A percentile compares a stretch with the other conserved stretches of the same genome.
phyloP scores from a whole-genome alignment of 2,329 filamentous ascomycete genomes.

The Clarireedia homoeocarpa region DNA sequence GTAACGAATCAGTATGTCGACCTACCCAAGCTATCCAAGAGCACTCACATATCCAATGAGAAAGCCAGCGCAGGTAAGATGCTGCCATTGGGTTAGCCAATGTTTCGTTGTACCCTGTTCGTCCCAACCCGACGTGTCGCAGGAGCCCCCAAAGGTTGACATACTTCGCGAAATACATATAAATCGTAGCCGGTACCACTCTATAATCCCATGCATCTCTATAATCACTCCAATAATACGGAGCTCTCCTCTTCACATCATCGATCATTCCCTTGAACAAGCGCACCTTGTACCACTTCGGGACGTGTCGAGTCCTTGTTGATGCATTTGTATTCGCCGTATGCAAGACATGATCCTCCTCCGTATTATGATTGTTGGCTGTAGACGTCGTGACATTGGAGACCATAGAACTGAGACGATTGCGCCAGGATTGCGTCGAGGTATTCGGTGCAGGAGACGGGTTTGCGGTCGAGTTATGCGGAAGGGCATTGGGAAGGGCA shows the following conservation, averaged over 20 bases:
- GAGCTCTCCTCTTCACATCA: slow-evolving; percentile 65
- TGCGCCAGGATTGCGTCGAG: slow-evolving; percentile 1
- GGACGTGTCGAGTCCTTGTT: slow-evolving; percentile 14
- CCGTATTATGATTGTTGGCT: neutral
- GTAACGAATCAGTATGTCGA: neutral
- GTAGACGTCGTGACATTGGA: neutral
- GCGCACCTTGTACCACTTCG: slow-evolving; percentile 64
- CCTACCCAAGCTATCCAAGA: neutral
- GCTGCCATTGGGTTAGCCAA: slow-evolving; percentile 36
- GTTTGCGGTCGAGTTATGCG: slow-evolving; percentile 6
- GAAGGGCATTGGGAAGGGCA: slow-evolving; percentile 18
- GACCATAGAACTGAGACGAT: slow-evolving; percentile 1
- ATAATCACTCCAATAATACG: slow-evolving; percentile 79
- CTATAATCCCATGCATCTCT: slow-evolving; percentile 84
- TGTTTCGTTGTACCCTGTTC: neutral
- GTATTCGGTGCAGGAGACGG: neutral
- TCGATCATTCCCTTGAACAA: slow-evolving; percentile 74
- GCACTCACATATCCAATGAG: slow-evolving; percentile 68
- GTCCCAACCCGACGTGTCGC: neutral
- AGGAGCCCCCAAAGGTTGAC: neutral
- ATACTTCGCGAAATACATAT: slow-evolving; percentile 95
- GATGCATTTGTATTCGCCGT: slow-evolving; percentile 13
- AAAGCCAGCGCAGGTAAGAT: slow-evolving; percentile 83
- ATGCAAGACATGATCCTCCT: slow-evolving; percentile 7
- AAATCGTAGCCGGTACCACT: slow-evolving; percentile 77